These are phyloP conservation scores for Ascobolus immersus DNA, from an alignment of 495 filamentous ascomycete genomes.

Conservation along the genomic window DNA sequence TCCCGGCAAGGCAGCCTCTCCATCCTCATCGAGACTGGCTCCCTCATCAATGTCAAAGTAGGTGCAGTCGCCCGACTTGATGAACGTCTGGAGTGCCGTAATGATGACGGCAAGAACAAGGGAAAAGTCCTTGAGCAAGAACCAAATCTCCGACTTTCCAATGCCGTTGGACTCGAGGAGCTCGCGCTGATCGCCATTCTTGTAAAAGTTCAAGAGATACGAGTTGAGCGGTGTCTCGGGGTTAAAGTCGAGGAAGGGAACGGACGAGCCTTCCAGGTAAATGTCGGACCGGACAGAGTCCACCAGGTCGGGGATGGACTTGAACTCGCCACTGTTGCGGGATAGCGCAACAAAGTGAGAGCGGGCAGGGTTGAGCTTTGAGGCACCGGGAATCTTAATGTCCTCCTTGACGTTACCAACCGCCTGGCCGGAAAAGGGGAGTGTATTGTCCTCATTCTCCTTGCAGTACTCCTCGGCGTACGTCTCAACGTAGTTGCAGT, in stretches of 20 bases:
- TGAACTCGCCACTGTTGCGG: constrained; percentile 35
- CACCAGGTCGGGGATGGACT: constrained; percentile 36
- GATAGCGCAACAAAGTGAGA: constrained; percentile 50
- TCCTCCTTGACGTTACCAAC: too few species aligned
- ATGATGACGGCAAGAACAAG: constrained; percentile 40
- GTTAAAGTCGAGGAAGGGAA: constrained; percentile 36
- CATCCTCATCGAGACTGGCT: constrained; percentile 19
- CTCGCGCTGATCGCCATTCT: constrained; percentile 32
- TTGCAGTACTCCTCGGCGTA: constrained; percentile 37
- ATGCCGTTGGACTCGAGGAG: constrained; percentile 35
- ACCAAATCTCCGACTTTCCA: constrained; percentile 40
- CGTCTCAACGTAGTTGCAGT: constrained; percentile 39
- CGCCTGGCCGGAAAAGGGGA: constrained; percentile 44
- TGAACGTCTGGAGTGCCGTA: constrained; percentile 28
- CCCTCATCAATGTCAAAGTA: constrained; percentile 18
- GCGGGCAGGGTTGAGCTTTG: constrained; percentile 24
- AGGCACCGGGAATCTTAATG: too few species aligned
- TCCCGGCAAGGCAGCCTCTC: constrained; percentile 14
- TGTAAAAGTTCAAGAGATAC: constrained; percentile 52
- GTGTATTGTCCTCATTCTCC: constrained; percentile 20
- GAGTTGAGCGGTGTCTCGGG: constrained; percentile 34
- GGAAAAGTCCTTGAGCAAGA: constrained; percentile 36
- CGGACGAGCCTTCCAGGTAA: constrained; percentile 43
- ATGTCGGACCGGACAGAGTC: constrained; percentile 33
- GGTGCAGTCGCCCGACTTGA: constrained; percentile 20